These are phyloP conservation scores for Triticum dicoccoides DNA, from an alignment of 176 grass and related monocot genomes.

Conservation along the genomic window DNA sequence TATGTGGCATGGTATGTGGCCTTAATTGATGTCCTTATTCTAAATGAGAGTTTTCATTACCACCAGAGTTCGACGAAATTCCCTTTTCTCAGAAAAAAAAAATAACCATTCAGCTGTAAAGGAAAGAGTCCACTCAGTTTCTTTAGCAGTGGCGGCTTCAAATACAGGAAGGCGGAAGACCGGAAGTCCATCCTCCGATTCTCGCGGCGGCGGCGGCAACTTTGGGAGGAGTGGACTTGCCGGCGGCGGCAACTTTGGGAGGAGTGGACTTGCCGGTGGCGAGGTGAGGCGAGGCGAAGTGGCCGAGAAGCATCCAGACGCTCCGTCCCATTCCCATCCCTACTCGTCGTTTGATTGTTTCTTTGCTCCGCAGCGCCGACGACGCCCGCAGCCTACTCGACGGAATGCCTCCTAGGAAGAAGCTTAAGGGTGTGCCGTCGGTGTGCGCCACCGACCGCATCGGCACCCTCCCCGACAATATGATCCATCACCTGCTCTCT, in stretches of 20 bases:
- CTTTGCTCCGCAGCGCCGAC: not conserved
- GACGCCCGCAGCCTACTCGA: not conserved
- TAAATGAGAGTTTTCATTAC: no score
- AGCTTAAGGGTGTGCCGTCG: not conserved
- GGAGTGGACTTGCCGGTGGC: not conserved
- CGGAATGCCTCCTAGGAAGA: not conserved
- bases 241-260: not conserved
- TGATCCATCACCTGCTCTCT: not conserved
- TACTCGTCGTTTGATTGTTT: not conserved
- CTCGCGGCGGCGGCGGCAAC: not conserved
- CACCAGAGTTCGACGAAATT: no score
- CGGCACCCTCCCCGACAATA: not conserved
- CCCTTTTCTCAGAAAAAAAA: no score
- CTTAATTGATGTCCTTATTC: no score
- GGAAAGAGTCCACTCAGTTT: no score
- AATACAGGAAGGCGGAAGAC: not conserved
- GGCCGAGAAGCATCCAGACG: not conserved
- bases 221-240: not conserved
- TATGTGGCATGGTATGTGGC: no score
- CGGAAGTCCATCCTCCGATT: no score
- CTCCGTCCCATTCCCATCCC: not conserved
- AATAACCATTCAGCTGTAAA: no score
- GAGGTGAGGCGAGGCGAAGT: not conserved
- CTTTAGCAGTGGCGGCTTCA: no score
- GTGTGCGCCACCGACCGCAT: not conserved